These are phyloP conservation scores for Cordyceps javanica DNA, from an alignment of 2,329 filamentous ascomycete genomes.

Conservation along the genomic window DNA sequence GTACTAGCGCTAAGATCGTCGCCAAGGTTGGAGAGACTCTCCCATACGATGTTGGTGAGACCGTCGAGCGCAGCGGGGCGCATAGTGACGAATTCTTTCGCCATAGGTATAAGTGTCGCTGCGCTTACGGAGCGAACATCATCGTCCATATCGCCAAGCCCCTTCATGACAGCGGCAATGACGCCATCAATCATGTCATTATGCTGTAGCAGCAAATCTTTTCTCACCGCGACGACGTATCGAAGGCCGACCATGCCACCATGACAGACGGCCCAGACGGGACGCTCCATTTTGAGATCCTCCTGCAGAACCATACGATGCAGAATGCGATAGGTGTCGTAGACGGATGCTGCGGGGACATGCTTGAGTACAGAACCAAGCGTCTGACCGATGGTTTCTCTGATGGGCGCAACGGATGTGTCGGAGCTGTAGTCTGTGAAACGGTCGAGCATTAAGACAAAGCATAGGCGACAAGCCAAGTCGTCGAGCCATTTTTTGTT, in stretches of 20 bases:
- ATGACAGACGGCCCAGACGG: conserved; percentile 91
- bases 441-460: conserved; percentile 92
- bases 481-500: conserved; percentile 91
- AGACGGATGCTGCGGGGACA: conserved; percentile 70
- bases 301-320: conserved; percentile 89
- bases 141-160: conserved; percentile 83
- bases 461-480: conserved; percentile 88
- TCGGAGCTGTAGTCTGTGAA: conserved; percentile 98
- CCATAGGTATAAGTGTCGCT: conserved; percentile 94
- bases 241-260: conserved; percentile 95
- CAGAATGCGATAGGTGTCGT: conserved; percentile 76
- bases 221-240: conserved; percentile 91
- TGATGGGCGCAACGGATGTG: conserved; percentile 90
- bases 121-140: conserved; percentile 96
- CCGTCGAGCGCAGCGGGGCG: conserved; percentile 70
- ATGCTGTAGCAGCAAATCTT: conserved; percentile 81
- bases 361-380: conserved; percentile 84
- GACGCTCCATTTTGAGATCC: conserved; percentile 65
- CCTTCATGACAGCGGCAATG: conserved; percentile 88
- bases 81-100: conserved; percentile 85
- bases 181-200: conserved; percentile 86
- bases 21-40: conserved; percentile 91
- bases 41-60: conserved; percentile 94
- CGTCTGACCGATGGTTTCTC: conserved; percentile 92
- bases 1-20: conserved; percentile 97